A percentile compares a stretch with the other conserved stretches of the same genome.
These are phyloP conservation scores for Kickxella alabastrina DNA, from an alignment of 192 early-diverging fungal species.

Conservation along the genomic window DNA sequence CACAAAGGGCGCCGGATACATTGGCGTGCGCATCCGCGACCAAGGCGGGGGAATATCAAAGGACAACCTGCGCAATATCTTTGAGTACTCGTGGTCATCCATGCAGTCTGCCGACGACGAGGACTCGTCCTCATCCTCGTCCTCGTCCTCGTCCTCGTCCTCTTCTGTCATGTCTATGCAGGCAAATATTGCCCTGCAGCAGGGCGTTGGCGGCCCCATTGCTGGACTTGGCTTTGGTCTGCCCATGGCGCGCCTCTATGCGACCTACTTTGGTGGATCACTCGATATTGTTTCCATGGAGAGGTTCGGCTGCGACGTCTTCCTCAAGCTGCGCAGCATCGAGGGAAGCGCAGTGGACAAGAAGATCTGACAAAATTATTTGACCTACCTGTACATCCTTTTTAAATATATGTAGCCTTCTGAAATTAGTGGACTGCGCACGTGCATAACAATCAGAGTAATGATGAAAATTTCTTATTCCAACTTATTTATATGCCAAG, in stretches of 20 bases:
- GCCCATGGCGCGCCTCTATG: slow-evolving; percentile 83
- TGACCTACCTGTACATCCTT: too few species aligned
- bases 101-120: slow-evolving; percentile 64
- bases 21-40: slow-evolving; percentile 84
- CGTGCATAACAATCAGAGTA: too few species aligned
- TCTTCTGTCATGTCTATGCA: slow-evolving; percentile 63
- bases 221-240: slow-evolving; percentile 76
- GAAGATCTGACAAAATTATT: slow-evolving; percentile 20
- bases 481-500: too few species aligned
- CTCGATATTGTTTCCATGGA: slow-evolving; percentile 78
- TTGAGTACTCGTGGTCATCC: slow-evolving; percentile 93
- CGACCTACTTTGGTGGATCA: slow-evolving; percentile 90
- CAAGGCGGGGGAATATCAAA: slow-evolving; percentile 85
- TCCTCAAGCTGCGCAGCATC: slow-evolving; percentile 84
- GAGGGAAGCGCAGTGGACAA: slow-evolving; percentile 54
- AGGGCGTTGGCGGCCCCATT: slow-evolving; percentile 89
- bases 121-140: slow-evolving; percentile 45
- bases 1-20: slow-evolving; percentile 67
- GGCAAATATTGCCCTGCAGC: slow-evolving; percentile 74
- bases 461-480: too few species aligned
- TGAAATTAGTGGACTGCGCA: too few species aligned
- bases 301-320: slow-evolving; percentile 91
- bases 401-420: too few species aligned
- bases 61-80: slow-evolving; percentile 71
- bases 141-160: not conserved